A percentile compares a stretch with the other conserved stretches of the same genome.
Evolutionary conservation across 345 rosid genomes (phyloP).

Genomic region (Capsella bursapastoris): DNA sequence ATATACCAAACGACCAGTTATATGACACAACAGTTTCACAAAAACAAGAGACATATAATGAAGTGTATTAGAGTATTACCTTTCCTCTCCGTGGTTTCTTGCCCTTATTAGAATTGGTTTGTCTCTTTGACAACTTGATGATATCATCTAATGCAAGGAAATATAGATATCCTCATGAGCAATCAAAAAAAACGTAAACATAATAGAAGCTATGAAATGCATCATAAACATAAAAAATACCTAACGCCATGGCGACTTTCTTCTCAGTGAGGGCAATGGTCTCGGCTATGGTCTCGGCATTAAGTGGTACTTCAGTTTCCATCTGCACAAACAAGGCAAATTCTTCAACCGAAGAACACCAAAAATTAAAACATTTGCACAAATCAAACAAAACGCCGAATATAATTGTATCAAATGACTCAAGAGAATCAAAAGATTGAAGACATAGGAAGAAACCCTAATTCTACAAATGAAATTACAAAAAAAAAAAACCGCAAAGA

Average conservation of each 20-base stretch:
- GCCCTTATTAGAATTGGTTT: conserved; percentile 38
- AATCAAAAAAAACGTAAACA: not conserved
- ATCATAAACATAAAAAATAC: conserved; percentile 42
- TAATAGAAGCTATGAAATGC: not conserved
- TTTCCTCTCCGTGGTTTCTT: conserved; percentile 53
- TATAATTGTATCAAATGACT: not conserved
- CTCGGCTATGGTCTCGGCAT: conserved; percentile 59
- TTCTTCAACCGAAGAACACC: not conserved
- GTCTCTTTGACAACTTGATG: conserved; percentile 74
- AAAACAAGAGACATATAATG: not conserved
- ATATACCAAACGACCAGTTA: not conserved
- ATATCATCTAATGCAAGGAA: conserved; percentile 60
- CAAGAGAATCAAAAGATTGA: not conserved
- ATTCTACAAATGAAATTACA: not conserved
- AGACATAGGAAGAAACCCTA: not conserved
- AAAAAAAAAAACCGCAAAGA: not conserved
- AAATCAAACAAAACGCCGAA: not conserved
- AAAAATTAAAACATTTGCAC: not conserved
- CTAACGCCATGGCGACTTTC: conserved; percentile 92
- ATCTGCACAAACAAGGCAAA: conserved; percentile 48
- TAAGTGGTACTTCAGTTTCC: conserved; percentile 57
- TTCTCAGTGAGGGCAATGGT: conserved; percentile 74
- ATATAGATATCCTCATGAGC: conserved; percentile 10
- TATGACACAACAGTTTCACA: not conserved
- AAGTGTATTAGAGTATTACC: conserved; percentile 40